Conservation (phyloP, 306 rosid species). For the Trichosanthes cucumerina region DNA sequence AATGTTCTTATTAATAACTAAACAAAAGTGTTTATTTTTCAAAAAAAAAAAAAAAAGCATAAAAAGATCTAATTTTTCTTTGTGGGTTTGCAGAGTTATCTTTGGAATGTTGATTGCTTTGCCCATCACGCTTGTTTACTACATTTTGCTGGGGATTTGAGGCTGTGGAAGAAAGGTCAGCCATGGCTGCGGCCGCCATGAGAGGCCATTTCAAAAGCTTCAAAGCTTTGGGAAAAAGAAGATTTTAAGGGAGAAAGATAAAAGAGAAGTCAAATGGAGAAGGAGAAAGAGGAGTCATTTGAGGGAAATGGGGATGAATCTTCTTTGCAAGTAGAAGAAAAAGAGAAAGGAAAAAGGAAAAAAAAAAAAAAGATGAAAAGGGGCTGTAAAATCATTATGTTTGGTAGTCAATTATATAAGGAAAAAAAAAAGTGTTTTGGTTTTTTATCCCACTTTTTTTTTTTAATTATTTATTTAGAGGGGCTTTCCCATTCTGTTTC, state of each 20-base stretch:
- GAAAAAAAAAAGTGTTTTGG: not conserved
- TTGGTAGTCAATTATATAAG: constrained; percentile 10
- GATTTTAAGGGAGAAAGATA: not conserved
- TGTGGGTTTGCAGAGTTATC: constrained; percentile 61
- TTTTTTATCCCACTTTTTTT: not conserved
- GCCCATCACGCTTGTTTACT: constrained; percentile 84
- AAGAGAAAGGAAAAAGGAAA: not conserved
- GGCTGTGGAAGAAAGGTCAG: constrained; percentile 13
- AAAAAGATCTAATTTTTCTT: not conserved
- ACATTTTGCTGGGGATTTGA: constrained; percentile 82
- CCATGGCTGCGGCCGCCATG: constrained; percentile 19
- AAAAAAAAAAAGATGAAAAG: not conserved
- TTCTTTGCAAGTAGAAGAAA: not conserved
- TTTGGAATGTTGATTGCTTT: constrained; percentile 87
- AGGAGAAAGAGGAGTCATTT: not conserved
- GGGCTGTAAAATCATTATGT: constrained; percentile 11
- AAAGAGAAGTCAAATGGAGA: not conserved
- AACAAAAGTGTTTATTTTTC: not conserved
- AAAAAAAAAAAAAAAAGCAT: too few species aligned
- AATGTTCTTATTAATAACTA: not conserved
- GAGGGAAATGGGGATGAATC: not conserved
- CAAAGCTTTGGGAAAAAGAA: not conserved
- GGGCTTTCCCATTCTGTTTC: not conserved
- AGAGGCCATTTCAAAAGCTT: constrained; percentile 12
- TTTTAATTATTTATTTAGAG: not conserved